Percentiles rank a stretch among this genome's conserved stretches.
Conservation (phyloP, 2,329 filamentous ascomycete genomes). For the Pseudocercospora macadamiae region DNA sequence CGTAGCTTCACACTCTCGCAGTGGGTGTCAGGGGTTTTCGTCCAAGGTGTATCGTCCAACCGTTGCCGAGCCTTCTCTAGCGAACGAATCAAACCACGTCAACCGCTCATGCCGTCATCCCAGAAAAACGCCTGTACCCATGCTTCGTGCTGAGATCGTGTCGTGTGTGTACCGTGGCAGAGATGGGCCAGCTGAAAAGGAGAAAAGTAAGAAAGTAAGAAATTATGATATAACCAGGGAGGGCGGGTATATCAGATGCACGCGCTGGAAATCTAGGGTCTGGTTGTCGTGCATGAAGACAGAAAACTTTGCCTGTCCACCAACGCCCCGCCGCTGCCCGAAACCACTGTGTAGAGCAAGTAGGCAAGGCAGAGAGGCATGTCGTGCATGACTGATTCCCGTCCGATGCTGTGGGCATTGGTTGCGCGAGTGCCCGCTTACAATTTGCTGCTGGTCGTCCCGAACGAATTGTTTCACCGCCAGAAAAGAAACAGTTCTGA, state of each 20-base stretch:
- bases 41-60: not conserved
- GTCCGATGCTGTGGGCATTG: not conserved
- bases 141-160: slow-evolving; percentile 2
- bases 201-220: not conserved
- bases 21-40: not conserved
- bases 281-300: not conserved
- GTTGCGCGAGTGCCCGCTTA: slow-evolving; percentile 2
- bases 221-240: not conserved
- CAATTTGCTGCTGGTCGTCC: not conserved
- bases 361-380: slow-evolving; percentile 3
- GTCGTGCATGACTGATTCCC: not conserved
- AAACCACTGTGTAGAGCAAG: slow-evolving; percentile 1
- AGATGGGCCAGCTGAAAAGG: not conserved
- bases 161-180: slow-evolving; percentile 7
- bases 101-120: not conserved
- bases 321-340: slow-evolving; percentile 1
- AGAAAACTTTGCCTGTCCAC: slow-evolving; percentile 4
- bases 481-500: slow-evolving; percentile 1
- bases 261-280: not conserved
- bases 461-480: slow-evolving; percentile 9
- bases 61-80: not conserved
- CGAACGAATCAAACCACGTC: slow-evolving; percentile 3
- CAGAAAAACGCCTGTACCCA: slow-evolving; percentile 8
- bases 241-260: not conserved
- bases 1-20: too few relatives aligned